Percentiles rank a stretch among this genome's conserved stretches.
These are phyloP conservation scores for Leptographium procerum DNA, from an alignment of 2,329 filamentous ascomycete genomes.

Conservation along the genomic window DNA sequence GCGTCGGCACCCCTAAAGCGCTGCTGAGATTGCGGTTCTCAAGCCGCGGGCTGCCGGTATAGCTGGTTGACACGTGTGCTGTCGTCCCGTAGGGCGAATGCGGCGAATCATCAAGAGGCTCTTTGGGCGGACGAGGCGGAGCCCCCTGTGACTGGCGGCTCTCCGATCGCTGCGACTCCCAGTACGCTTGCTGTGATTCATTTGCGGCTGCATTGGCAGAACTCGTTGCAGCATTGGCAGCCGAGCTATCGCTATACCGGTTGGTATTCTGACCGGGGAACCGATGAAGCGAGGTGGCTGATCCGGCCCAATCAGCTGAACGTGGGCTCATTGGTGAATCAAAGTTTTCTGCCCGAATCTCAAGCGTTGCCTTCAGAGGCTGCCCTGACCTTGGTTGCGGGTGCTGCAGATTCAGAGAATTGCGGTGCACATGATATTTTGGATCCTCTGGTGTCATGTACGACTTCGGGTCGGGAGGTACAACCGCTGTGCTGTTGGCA, in stretches of 20 bases:
- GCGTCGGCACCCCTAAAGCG: constrained; percentile 38
- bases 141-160: constrained; percentile 17
- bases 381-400: constrained; percentile 66
- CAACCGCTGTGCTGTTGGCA: neutral
- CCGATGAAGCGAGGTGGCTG: constrained; percentile 45
- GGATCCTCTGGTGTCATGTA: constrained; percentile 54
- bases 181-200: constrained; percentile 30
- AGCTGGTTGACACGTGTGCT: constrained; percentile 30
- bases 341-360: constrained; percentile 58
- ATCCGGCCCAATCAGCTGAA: constrained; percentile 52
- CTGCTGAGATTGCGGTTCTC: constrained; percentile 48
- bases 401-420: constrained; percentile 69
- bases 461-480: constrained; percentile 35
- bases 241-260: constrained; percentile 36
- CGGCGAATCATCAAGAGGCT: constrained; percentile 34
- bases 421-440: constrained; percentile 72
- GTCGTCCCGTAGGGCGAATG: constrained; percentile 34
- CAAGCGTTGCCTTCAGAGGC: constrained; percentile 61
- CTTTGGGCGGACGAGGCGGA: constrained; percentile 52
- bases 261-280: constrained; percentile 34
- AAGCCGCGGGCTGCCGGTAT: constrained; percentile 39
- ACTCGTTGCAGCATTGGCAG: constrained; percentile 6
- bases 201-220: neutral
- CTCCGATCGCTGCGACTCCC: constrained; percentile 30
- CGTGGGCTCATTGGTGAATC: constrained; percentile 47